phyloP scores from a whole-genome alignment of 2,329 filamentous ascomycete genomes.

The Cladosporium sphaerospermum region DNA sequence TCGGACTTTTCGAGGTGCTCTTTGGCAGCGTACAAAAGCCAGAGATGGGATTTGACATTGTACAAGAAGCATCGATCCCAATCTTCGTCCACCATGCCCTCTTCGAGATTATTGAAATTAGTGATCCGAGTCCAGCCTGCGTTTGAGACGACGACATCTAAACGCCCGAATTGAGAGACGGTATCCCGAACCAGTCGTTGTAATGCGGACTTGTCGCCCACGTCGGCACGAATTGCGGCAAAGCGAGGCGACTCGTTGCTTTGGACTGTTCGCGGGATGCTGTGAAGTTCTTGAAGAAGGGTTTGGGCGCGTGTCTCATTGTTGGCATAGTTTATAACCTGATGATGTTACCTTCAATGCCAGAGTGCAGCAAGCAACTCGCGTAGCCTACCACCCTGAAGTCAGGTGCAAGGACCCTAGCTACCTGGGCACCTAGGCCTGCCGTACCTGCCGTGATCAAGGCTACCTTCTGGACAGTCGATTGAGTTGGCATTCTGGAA shows the following conservation, averaged over 20 bases:
- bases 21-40: constrained; percentile 52
- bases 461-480: constrained; percentile 39
- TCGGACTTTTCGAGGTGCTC: constrained; percentile 50
- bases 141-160: constrained; percentile 42
- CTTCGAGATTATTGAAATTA: constrained; percentile 44
- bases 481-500: constrained; percentile 12
- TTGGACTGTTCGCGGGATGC: constrained; percentile 26
- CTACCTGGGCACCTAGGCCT: constrained; percentile 43
- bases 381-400: constrained; percentile 36
- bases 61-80: constrained; percentile 56
- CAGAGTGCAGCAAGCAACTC: neutral
- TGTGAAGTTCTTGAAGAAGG: constrained; percentile 37
- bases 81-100: constrained; percentile 52
- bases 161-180: constrained; percentile 39
- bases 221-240: constrained; percentile 42
- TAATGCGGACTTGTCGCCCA: constrained; percentile 37
- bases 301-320: constrained; percentile 36
- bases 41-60: constrained; percentile 59
- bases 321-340: constrained; percentile 45
- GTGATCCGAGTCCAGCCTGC: constrained; percentile 36
- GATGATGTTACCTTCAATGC: neutral
- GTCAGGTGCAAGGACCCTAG: constrained; percentile 41
- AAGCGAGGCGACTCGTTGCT: constrained; percentile 29
- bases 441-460: constrained; percentile 45
- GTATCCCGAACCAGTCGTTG: constrained; percentile 40